Evolutionary conservation across 768 basidiomycete species (phyloP), one percentile per base, ranked within the genome.

Genomic region (Rhodocollybia butyracea): DNA sequence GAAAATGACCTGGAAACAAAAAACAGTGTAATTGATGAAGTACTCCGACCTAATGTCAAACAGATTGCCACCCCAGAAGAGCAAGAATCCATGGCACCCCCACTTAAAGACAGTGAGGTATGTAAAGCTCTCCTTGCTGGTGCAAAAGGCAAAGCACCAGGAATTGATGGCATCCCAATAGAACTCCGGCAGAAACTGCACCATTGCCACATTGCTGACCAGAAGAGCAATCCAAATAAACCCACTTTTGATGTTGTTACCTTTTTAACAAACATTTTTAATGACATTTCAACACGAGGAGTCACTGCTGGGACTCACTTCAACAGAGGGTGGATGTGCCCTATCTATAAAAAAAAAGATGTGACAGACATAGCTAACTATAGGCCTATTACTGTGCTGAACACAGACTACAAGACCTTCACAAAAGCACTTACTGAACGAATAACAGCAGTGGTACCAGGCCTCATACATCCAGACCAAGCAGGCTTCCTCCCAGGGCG

Each of bases 351-450:
- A 19, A 47, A 47, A 26, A 70, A 61, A 36, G 65, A 61, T 6
- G 19, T 19, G 7, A 48, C 36, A 0, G 36, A 59, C 8, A 61
- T 63, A 4, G 61, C 47, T 22, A 65, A 60, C 29, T 67, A 67
- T 46, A 0, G 58, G 0, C 66, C 64, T 0, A 67, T 67, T 0
- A 66, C 60, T 0, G 57, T 67, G 0, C 54, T 58, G 10, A 58
- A 58, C 43, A 58, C 66, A 0, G 66, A 71, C 56, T 73, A 73
- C 15, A 73, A 73, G 36, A 24, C 69, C 0, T 45, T 71, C 26
- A 74, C 66, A 0, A 70, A 65, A 42, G 47, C 38, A n/a, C n/a
- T n/a, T n/a, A n/a, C n/a, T n/a, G n/a, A n/a, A n/a, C n/a, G n/a
- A n/a, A n/a, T n/a, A n/a, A n/a, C n/a, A n/a, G n/a, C n/a, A n/a